Percentiles rank a stretch among this genome's conserved stretches.
These are phyloP conservation scores for Primulina eburnea DNA, from an alignment of 257 asterid genomes.

Conservation along the genomic window DNA sequence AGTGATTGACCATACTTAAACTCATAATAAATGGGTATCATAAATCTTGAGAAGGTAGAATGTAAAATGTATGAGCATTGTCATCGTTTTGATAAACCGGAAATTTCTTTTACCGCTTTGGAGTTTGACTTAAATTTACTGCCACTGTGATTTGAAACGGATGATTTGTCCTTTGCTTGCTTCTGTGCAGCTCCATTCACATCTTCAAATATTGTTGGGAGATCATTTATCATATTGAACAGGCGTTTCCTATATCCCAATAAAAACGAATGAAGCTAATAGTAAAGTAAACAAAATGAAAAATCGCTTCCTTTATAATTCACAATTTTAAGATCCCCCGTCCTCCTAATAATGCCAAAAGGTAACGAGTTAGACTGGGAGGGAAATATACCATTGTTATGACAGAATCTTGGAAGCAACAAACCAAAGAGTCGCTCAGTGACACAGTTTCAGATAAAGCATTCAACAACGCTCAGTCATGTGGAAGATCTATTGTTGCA, in stretches of 20 bases:
- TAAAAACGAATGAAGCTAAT: too few relatives aligned
- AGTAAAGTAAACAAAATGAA: too few relatives aligned
- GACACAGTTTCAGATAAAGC: background rate
- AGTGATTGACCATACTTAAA: background rate
- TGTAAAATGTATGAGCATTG: background rate
- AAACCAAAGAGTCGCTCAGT: background rate
- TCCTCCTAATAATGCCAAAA: background rate
- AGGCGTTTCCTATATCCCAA: background rate
- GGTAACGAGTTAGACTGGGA: background rate
- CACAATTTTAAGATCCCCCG: background rate
- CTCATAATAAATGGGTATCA: background rate
- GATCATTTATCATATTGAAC: background rate
- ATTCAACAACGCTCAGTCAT: too few relatives aligned
- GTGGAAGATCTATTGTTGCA: background rate
- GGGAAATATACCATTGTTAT: too few relatives aligned
- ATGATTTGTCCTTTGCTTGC: background rate
- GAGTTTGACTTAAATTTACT: constrained; percentile 39
- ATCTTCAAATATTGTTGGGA: background rate
- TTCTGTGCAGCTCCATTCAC: background rate
- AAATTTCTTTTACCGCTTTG: constrained; percentile 26
- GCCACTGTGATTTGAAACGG: background rate
- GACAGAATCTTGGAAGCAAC: background rate
- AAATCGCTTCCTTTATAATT: background rate
- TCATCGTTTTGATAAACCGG: background rate
- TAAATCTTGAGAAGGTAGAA: background rate